Percentiles rank a stretch among this genome's conserved stretches.
Conservation (phyloP, 208 protist species). For the Trypanosoma vivax region DNA sequence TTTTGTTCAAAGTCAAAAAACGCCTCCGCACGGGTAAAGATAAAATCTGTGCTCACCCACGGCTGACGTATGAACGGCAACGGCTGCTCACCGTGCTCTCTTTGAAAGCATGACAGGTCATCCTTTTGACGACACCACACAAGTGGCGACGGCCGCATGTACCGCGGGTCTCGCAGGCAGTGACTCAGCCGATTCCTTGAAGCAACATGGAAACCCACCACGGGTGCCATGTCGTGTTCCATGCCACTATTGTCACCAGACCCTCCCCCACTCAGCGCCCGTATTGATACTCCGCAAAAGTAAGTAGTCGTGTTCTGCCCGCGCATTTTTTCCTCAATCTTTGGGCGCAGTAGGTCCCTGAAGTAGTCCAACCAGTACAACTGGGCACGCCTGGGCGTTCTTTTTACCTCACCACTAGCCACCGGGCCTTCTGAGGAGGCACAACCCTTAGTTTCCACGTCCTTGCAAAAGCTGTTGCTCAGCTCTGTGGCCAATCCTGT, state of each 20-base stretch:
- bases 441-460: background rate
- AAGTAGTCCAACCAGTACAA: conserved; percentile 16
- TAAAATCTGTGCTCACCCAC: conserved; percentile 30
- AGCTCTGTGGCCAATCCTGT: background rate
- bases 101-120: background rate
- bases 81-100: background rate
- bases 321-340: background rate
- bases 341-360: background rate
- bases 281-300: conserved; percentile 5
- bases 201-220: background rate
- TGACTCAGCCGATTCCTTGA: conserved; percentile 1
- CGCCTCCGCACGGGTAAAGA: conserved; percentile 42
- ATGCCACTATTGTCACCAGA: background rate
- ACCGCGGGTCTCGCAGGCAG: conserved; percentile 6
- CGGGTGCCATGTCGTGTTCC: background rate
- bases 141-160: conserved; percentile 8
- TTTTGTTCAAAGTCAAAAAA: conserved; percentile 28
- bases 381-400: background rate
- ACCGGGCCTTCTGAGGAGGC: background rate
- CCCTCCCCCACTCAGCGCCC: background rate
- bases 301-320: conserved; percentile 2
- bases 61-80: conserved; percentile 7
- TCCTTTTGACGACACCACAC: conserved; percentile 1
- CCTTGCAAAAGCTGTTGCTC: background rate
- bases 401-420: background rate